A percentile compares a stretch with the other conserved stretches of the same genome.
These are phyloP conservation scores for Chlorociboria aeruginascens DNA, from an alignment of 495 filamentous ascomycete genomes.

Conservation along the genomic window DNA sequence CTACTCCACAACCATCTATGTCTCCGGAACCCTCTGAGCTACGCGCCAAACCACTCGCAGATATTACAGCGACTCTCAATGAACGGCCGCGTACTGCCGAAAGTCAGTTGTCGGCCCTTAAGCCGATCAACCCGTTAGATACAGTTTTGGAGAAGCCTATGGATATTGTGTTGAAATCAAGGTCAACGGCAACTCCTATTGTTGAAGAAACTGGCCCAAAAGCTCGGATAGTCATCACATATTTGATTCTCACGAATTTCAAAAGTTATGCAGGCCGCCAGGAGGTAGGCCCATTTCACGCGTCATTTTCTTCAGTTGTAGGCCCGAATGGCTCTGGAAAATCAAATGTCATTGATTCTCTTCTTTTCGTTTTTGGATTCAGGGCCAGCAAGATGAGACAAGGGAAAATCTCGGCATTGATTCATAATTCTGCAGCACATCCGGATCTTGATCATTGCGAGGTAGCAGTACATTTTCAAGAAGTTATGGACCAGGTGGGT, in stretches of 20 bases:
- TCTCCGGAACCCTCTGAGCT: slow-evolving; percentile 32
- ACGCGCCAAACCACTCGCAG: slow-evolving; percentile 55
- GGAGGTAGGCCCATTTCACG: slow-evolving; percentile 91
- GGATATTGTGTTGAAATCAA: slow-evolving; percentile 88
- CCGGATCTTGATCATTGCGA: slow-evolving; percentile 84
- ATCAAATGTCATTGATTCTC: slow-evolving; percentile 95
- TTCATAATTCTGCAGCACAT: slow-evolving; percentile 84
- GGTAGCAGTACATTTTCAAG: slow-evolving; percentile 89
- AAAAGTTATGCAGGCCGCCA: slow-evolving; percentile 96
- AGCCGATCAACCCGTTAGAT: slow-evolving; percentile 60
- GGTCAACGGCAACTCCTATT: slow-evolving; percentile 51
- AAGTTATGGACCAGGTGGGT: slow-evolving; percentile 65
- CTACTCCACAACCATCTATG: slow-evolving; percentile 28
- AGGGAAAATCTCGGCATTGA: slow-evolving; percentile 93
- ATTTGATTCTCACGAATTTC: slow-evolving; percentile 85
- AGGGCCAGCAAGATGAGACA: slow-evolving; percentile 98
- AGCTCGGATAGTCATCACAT: slow-evolving; percentile 79
- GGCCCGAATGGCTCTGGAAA: slow-evolving; percentile 97
- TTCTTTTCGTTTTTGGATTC: slow-evolving; percentile 97
- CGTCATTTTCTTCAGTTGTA: slow-evolving; percentile 97
- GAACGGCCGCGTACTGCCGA: slow-evolving; percentile 21
- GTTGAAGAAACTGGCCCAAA: slow-evolving; percentile 65
- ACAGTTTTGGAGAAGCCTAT: slow-evolving; percentile 77
- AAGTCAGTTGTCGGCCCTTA: slow-evolving; percentile 33
- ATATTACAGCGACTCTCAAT: slow-evolving; percentile 69